Evolutionary conservation across 345 rosid genomes (phyloP).

Genomic region (Aurinia saxatilis): DNA sequence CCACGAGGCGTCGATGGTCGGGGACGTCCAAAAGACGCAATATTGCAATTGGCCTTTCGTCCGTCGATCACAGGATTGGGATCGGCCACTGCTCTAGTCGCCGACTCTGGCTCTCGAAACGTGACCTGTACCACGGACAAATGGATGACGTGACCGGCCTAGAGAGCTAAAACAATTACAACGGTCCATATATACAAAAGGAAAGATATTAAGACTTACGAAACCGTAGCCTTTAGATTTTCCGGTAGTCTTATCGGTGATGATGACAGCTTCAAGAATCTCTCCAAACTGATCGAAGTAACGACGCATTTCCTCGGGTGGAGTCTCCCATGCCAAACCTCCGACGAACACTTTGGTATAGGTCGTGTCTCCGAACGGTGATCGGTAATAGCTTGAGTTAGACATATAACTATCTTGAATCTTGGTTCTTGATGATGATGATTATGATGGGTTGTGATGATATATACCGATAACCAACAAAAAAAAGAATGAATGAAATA

Average conservation of each 20-base stretch:
- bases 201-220: conserved; percentile 43
- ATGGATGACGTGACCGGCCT: no score
- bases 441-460: no score
- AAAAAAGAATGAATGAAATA: conserved; percentile 9
- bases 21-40: conserved; percentile 84
- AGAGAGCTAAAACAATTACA: no score
- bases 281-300: conserved; percentile 90
- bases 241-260: conserved; percentile 68
- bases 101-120: conserved; percentile 85
- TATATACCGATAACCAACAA: conserved; percentile 25
- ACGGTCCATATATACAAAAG: not conserved
- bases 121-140: conserved; percentile 48
- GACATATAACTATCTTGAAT: conserved; percentile 9
- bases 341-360: conserved; percentile 85
- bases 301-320: conserved; percentile 69
- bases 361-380: conserved; percentile 92
- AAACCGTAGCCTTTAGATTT: conserved; percentile 97
- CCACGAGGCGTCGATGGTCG: conserved; percentile 84
- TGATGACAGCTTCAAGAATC: conserved; percentile 94
- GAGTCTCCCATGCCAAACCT: conserved; percentile 97
- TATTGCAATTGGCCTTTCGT: conserved; percentile 86
- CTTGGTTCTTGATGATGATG: conserved; percentile 15
- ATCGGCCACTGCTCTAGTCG: conserved; percentile 67
- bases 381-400: conserved; percentile 48
- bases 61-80: conserved; percentile 87